phyloP scores from a whole-genome alignment of 2,329 filamentous ascomycete genomes.

The Lomentospora prolificans region DNA sequence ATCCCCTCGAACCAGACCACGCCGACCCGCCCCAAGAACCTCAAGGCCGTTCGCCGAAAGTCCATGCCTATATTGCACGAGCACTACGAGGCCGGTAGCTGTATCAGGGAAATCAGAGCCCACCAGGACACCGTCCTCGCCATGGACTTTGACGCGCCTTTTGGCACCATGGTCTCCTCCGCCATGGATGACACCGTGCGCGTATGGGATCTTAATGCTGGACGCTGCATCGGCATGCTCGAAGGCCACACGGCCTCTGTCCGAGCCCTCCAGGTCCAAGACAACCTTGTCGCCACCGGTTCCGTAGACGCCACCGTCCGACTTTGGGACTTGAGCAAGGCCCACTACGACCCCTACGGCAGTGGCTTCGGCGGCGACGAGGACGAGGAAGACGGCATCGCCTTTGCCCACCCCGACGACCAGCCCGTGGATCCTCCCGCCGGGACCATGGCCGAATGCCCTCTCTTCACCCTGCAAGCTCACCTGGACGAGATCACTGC shows the following conservation, averaged over 20 bases:
- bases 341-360: constrained; percentile 67
- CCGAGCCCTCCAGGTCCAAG: constrained; percentile 82
- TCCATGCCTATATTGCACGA: constrained; percentile 95
- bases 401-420: constrained; percentile 62
- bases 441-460: constrained; percentile 81
- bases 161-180: constrained; percentile 87
- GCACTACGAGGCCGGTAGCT: constrained; percentile 81
- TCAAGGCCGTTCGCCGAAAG: constrained; percentile 55
- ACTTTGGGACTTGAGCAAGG: constrained; percentile 87
- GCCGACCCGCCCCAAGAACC: constrained; percentile 39
- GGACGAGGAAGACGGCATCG: constrained; percentile 56
- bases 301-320: constrained; percentile 91
- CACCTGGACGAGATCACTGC: constrained; percentile 94
- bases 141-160: constrained; percentile 93
- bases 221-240: constrained; percentile 80
- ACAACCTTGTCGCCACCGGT: constrained; percentile 90
- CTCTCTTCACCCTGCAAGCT: constrained; percentile 76
- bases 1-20: constrained; percentile 52
- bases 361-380: constrained; percentile 49
- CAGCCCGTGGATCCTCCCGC: constrained; percentile 59
- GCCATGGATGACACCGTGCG: constrained; percentile 87
- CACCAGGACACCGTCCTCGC: constrained; percentile 84
- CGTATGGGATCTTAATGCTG: constrained; percentile 94
- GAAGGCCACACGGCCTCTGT: constrained; percentile 95
- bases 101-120: constrained; percentile 79